Evolutionary conservation across 2,329 filamentous ascomycete species (phyloP), one percentile per base, ranked within the genome.

Genomic region (Ophiocordyceps robertsii): DNA sequence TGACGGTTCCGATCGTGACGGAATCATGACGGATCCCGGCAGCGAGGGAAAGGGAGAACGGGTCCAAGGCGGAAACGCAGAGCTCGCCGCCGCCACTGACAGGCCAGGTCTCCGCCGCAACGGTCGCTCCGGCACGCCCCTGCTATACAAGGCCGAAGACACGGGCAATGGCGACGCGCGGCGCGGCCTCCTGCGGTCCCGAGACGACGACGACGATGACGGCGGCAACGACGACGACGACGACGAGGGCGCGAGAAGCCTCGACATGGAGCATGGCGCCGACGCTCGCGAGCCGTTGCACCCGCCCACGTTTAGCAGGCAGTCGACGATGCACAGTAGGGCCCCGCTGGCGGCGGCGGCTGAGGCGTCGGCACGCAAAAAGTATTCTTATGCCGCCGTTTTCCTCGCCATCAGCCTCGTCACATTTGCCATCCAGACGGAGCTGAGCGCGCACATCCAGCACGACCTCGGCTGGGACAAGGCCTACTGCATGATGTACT

Each of bases 401-500:
- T 95, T 95, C 62, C 72, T 98, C 46, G 64, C 82, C 29, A 58
- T 95, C 51, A 92, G 84, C 57, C 70, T 98, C 56, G 67, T 94
- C 45, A 83, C 84, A 56, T 98, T 98, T 60, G 86, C 87, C 39
- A 70, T 95, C 6, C 92, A 98, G 73, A 96, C 92, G 4, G 90
- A 96, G 69, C 87, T 94, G 42, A 90, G 89, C 11, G 81, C 93
- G 10, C 89, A 95, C 65, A 92, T 98, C 47, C 90, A 96, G 66
- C 82, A 90, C 59, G 80, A 92, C 46, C 66, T 95, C 49, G 80
- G 84, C 49, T 98, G 92, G 92, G 78, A 93, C 66, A 98, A 98
- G 68, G 86, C 92, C n/a, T 98, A 95, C 67, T 94, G 87, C 70
- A 98, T 98, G 92, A 77, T 98, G 72, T 95, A 94, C 64, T 72